Conservation (phyloP, 371 early-diverging fungal genomes). For the Smittium mucronatum region DNA sequence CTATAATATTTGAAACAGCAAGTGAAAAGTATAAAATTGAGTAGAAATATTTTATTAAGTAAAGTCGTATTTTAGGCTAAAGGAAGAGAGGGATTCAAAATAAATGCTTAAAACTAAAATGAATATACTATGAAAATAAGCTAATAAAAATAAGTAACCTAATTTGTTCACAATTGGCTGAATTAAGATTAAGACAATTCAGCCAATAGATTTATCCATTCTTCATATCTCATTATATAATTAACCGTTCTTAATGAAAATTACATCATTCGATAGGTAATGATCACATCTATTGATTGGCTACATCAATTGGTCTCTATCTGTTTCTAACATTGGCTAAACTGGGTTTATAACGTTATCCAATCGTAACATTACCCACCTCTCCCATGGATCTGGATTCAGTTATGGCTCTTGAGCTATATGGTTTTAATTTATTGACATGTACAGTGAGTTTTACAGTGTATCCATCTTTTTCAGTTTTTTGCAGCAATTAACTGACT, state of each 20-base stretch:
- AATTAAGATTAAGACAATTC: not conserved
- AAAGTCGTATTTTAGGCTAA: not conserved
- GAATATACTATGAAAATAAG: not conserved
- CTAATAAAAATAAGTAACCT: not conserved
- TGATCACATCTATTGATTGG: not conserved
- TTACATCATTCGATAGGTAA: not conserved
- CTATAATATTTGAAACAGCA: no score
- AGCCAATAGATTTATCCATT: not conserved
- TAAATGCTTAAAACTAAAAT: not conserved
- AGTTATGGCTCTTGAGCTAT: not conserved
- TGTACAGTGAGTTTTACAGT: not conserved
- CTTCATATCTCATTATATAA: not conserved
- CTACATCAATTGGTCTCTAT: not conserved
- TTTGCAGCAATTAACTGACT: not conserved
- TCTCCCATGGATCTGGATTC: not conserved
- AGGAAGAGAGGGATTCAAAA: not conserved
- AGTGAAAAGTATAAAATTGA: no score
- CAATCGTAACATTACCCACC: slow-evolving; percentile 4
- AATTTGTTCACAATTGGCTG: not conserved
- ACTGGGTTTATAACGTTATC: not conserved
- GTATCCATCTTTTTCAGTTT: not conserved
- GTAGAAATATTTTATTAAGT: no score
- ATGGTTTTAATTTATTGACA: not conserved
- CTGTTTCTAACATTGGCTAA: not conserved
- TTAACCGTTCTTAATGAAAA: not conserved